A percentile compares a stretch with the other conserved stretches of the same genome.
phyloP scores from a whole-genome alignment of 495 filamentous ascomycete species.

The Pyrenopolyporus hunteri region DNA sequence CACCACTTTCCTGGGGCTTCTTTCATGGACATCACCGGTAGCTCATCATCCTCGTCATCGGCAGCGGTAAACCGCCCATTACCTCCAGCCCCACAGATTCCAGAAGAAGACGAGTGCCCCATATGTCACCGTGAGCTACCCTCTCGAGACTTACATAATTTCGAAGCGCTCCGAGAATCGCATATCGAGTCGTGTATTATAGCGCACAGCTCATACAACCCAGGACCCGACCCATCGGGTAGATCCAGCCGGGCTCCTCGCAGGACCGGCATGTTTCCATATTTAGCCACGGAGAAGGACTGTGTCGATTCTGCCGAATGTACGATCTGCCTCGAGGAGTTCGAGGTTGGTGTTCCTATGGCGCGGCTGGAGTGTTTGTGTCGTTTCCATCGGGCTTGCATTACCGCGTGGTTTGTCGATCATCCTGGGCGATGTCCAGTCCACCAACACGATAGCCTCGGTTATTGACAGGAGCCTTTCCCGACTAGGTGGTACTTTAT shows the following conservation, averaged over 20 bases:
- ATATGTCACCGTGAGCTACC: conserved; percentile 83
- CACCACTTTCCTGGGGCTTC: conserved; percentile 29
- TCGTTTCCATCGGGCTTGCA: conserved; percentile 82
- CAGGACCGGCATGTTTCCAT: conserved; percentile 62
- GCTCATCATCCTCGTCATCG: conserved; percentile 26
- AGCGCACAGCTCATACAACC: conserved; percentile 50
- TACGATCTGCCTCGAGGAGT: conserved; percentile 96
- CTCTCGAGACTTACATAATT: conserved; percentile 62
- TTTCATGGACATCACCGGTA: conserved; percentile 37
- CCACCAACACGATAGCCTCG: conserved; percentile 59
- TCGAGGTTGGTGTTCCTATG: conserved; percentile 81
- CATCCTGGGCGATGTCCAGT: conserved; percentile 61
- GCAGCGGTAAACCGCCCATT: conserved; percentile 39
- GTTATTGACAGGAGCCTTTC: conserved; percentile 41
- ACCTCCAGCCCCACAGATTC: conserved; percentile 49
- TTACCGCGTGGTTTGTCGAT: conserved; percentile 59
- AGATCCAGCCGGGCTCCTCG: conserved; percentile 38
- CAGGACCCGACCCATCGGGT: conserved; percentile 10
- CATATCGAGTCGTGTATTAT: conserved; percentile 82
- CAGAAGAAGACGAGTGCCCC: conserved; percentile 89
- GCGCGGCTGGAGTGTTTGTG: conserved; percentile 90
- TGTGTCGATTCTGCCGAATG: conserved; percentile 84
- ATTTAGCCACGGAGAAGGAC: conserved; percentile 89
- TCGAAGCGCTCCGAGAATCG: conserved; percentile 67
- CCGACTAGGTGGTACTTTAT: neutral